phyloP scores from a whole-genome alignment of 805 yeast species.

The Hanseniaspora meyeri region DNA sequence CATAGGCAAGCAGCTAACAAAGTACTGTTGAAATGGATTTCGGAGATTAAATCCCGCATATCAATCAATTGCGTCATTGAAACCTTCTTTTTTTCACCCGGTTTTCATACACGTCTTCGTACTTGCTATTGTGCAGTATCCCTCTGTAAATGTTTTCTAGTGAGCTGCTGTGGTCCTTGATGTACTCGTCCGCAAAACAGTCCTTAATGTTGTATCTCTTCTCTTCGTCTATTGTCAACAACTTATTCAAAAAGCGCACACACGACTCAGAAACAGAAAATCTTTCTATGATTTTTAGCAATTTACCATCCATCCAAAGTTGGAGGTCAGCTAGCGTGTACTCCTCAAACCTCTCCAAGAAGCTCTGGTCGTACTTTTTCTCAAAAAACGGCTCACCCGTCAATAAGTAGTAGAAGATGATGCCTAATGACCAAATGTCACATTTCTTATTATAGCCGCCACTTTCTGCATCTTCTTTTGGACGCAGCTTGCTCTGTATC shows the following conservation, averaged over 20 bases:
- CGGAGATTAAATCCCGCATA: not conserved
- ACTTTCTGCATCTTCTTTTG: conserved; percentile 8
- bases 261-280: not conserved
- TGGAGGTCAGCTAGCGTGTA: not conserved
- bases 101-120: not conserved
- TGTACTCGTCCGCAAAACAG: conserved; percentile 1
- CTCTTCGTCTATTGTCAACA: not conserved
- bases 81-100: not conserved
- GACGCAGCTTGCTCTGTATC: not conserved
- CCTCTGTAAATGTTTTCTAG: not conserved
- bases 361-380: conserved; percentile 24
- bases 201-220: not conserved
- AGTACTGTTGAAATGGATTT: no score
- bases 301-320: not conserved
- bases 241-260: not conserved
- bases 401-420: conserved; percentile 44
- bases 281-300: not conserved
- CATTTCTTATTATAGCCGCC: conserved; percentile 44
- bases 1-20: no score
- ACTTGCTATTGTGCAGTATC: not conserved
- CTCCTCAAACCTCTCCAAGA: not conserved
- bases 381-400: conserved; percentile 54
- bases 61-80: not conserved
- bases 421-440: conserved; percentile 61
- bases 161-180: not conserved